Evolutionary conservation across 345 rosid genomes (phyloP).

Genomic region (Eutrema yunnanense): DNA sequence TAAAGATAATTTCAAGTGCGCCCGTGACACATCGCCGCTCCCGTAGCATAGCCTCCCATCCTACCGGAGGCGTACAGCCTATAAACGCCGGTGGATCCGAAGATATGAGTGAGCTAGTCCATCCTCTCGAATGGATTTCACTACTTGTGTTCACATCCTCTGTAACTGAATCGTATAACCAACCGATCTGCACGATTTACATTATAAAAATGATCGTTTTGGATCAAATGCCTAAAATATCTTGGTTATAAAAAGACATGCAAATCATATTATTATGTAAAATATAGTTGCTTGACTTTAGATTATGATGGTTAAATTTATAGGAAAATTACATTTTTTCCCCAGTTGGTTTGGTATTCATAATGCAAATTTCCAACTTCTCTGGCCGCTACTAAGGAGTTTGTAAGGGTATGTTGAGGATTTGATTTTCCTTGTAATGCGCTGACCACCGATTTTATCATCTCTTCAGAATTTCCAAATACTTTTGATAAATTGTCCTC

Average conservation of each 20-base stretch:
- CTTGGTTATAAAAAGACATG: neutral
- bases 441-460: slow-evolving; percentile 27
- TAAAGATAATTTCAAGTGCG: slow-evolving; percentile 36
- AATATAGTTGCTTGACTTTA: neutral
- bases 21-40: slow-evolving; percentile 58
- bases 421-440: slow-evolving; percentile 38
- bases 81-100: slow-evolving; percentile 46
- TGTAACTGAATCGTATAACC: slow-evolving; percentile 46
- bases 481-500: slow-evolving; percentile 5
- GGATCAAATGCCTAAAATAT: neutral
- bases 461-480: slow-evolving; percentile 48
- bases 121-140: slow-evolving; percentile 43
- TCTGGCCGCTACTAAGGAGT: slow-evolving; percentile 31
- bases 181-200: slow-evolving; percentile 38
- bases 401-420: neutral
- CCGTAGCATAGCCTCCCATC: slow-evolving; percentile 37
- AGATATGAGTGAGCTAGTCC: slow-evolving; percentile 25
- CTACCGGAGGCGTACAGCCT: slow-evolving; percentile 41
- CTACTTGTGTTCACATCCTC: slow-evolving; percentile 54
- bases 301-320: neutral
- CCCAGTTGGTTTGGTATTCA: slow-evolving; percentile 48
- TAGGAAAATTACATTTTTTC: slow-evolving; percentile 34
- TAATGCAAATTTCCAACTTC: slow-evolving; percentile 39
- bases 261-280: too few relatives aligned
- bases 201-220: neutral